Evolutionary conservation across 1,139 yeast genomes (phyloP), one percentile per base, ranked within the genome.

Genomic region (Nakaseomyces bracarensis): DNA sequence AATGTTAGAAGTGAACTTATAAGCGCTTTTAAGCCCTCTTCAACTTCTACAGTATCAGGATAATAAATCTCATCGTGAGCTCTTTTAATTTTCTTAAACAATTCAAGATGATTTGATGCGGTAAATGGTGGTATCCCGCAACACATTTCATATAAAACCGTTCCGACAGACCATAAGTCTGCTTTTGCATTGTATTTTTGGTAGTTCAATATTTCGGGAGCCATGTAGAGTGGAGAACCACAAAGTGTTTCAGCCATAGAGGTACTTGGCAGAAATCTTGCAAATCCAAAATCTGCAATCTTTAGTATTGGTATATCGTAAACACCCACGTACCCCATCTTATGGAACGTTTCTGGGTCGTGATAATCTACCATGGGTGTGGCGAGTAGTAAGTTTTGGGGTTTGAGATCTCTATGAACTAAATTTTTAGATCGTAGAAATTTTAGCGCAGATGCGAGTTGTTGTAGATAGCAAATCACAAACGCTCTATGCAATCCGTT

Each of bases 181-280:
- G 96, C 97, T 60, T 87, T 89, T 3, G 97, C 98, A 55, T 89
- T 87, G 65, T 91, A 91, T 63, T 87, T 91, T 60, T 93, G 97
- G 60, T 86, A 87, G 49, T 95, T 72, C 54, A 91, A 70, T 40
- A 91, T 93, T 63, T 91, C 98, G 0, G 98, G 98, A 0, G 98
- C 98, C 98, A 91, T 91, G 63, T 93, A 91, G 38, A 91, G 67
- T 1, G 98, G 98, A 9, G 96, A 85, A 1, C 98, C 98, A 69
- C 98, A 91, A 49, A 91, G 69, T 2, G 98, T 91, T 62, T 91
- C 98, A 1, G 98, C 97, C 75, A 93, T 72, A 2, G 95, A 81
- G 1, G 96, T 83, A 38, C 84, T 79, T 8, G 97, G 97, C 50
- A 91, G 70, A 57, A 87, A 84, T 48, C 98, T 72, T 4, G 98